Evolutionary conservation across 345 rosid species (phyloP).

Genomic region (Mercurialis annua): DNA sequence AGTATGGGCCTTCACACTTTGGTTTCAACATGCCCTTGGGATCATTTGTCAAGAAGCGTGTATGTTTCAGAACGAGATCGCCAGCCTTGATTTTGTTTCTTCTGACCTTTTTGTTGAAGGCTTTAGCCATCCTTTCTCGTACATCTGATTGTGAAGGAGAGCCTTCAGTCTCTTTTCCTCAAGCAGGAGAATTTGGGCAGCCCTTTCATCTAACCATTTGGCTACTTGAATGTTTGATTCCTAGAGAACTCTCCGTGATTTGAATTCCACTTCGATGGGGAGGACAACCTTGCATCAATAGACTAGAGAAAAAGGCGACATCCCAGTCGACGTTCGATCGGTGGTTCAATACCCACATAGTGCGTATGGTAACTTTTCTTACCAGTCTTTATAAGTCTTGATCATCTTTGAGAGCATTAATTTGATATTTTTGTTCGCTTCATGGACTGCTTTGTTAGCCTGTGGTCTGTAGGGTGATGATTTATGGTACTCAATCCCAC

Average conservation of each 20-base stretch:
- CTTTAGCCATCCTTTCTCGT: background rate
- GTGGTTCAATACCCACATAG: background rate
- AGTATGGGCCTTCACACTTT: no score
- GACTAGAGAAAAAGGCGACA: conserved; percentile 1
- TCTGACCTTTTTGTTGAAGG: background rate
- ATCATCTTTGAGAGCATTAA: background rate
- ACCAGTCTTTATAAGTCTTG: background rate
- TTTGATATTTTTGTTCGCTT: background rate
- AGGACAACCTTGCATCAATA: background rate
- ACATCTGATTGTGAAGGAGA: background rate
- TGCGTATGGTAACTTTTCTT: background rate
- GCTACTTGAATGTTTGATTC: background rate
- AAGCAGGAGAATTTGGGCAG: background rate
- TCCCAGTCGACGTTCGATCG: background rate
- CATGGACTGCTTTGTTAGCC: background rate
- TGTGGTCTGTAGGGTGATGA: background rate
- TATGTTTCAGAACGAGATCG: background rate
- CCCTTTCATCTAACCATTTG: background rate
- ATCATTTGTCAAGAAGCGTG: no score
- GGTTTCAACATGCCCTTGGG: no score
- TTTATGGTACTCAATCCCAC: background rate
- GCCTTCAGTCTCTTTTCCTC: background rate
- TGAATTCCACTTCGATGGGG: background rate
- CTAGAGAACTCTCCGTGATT: background rate
- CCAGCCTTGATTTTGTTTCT: background rate